A percentile compares a stretch with the other conserved stretches of the same genome.
Evolutionary conservation across 192 early-diverging fungal species (phyloP).

Genomic region (Coemansia sp.): DNA sequence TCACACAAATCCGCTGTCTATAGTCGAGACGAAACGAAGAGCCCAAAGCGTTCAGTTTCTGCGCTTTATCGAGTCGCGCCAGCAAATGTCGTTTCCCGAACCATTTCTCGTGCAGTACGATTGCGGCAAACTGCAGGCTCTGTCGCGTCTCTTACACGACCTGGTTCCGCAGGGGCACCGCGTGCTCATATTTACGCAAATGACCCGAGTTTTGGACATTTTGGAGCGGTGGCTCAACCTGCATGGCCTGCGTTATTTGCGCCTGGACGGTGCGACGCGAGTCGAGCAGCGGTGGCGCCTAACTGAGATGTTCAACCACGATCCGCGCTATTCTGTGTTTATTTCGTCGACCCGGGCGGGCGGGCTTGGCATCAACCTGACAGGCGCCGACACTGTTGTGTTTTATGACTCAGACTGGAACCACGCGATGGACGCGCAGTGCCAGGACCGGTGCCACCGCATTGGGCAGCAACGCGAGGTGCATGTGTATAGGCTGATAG

Average conservation of each 20-base stretch:
- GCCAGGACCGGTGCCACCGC: slow-evolving; percentile 97
- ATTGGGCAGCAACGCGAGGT: slow-evolving; percentile 99
- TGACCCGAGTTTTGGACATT: slow-evolving; percentile 97
- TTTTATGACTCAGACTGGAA: slow-evolving; percentile 98
- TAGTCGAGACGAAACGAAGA: slow-evolving; percentile 32
- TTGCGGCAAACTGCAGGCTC: slow-evolving; percentile 84
- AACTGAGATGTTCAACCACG: slow-evolving; percentile 92
- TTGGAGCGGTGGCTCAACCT: slow-evolving; percentile 95
- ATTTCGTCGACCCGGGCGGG: slow-evolving; percentile 95
- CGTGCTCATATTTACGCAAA: slow-evolving; percentile 95
- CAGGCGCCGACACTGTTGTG: slow-evolving; percentile 91
- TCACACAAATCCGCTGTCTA: neutral
- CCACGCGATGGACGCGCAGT: slow-evolving; percentile 85
- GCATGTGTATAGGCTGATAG: slow-evolving; percentile 91
- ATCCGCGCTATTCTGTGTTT: slow-evolving; percentile 92
- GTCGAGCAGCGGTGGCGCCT: slow-evolving; percentile 87
- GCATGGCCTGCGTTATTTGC: slow-evolving; percentile 86
- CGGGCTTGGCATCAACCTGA: slow-evolving; percentile 96
- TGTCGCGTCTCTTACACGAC: slow-evolving; percentile 77
- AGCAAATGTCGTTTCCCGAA: slow-evolving; percentile 80
- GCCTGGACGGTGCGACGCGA: slow-evolving; percentile 93
- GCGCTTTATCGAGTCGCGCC: slow-evolving; percentile 59
- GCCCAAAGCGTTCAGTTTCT: slow-evolving; percentile 54
- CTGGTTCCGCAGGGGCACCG: slow-evolving; percentile 89
- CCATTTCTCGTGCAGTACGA: slow-evolving; percentile 81